These are phyloP conservation scores for Blastocrithidia nonstop DNA, from an alignment of 208 protist species.

Conservation along the genomic window DNA sequence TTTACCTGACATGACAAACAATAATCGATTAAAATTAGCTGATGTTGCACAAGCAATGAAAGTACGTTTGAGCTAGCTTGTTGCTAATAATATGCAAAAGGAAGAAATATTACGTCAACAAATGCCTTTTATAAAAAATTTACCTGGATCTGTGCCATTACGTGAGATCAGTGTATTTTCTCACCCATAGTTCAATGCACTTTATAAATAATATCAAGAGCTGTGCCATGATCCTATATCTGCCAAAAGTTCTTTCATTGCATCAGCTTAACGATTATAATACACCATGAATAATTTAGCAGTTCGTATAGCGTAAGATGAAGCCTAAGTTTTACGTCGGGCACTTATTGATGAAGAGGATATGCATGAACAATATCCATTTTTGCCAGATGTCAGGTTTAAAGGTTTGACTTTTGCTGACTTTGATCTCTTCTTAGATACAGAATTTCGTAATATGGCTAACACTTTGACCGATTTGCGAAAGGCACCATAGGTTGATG, in stretches of 20 bases:
- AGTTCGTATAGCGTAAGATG: constrained; percentile 20
- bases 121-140: constrained; percentile 14
- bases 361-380: constrained; percentile 20
- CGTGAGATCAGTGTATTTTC: constrained; percentile 13
- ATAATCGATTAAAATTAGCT: background rate
- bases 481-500: constrained; percentile 1
- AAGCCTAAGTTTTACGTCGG: constrained; percentile 7
- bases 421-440: constrained; percentile 16
- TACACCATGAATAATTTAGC: constrained; percentile 19
- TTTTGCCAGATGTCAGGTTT: constrained; percentile 24
- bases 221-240: constrained; percentile 11
- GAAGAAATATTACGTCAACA: constrained; percentile 10
- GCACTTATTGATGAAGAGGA: constrained; percentile 10
- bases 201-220: constrained; percentile 17
- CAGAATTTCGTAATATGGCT: constrained; percentile 23
- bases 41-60: constrained; percentile 11
- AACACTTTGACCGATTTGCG: constrained; percentile 17
- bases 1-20: background rate
- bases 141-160: constrained; percentile 13
- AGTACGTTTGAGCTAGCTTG: constrained; percentile 7
- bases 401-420: constrained; percentile 15
- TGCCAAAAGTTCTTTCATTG: constrained; percentile 6
- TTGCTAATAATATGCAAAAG: constrained; percentile 4
- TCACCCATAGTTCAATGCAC: constrained; percentile 10
- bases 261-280: constrained; percentile 18